These are phyloP conservation scores for Xylaria longipes DNA, from an alignment of 495 filamentous ascomycete species.

Conservation along the genomic window DNA sequence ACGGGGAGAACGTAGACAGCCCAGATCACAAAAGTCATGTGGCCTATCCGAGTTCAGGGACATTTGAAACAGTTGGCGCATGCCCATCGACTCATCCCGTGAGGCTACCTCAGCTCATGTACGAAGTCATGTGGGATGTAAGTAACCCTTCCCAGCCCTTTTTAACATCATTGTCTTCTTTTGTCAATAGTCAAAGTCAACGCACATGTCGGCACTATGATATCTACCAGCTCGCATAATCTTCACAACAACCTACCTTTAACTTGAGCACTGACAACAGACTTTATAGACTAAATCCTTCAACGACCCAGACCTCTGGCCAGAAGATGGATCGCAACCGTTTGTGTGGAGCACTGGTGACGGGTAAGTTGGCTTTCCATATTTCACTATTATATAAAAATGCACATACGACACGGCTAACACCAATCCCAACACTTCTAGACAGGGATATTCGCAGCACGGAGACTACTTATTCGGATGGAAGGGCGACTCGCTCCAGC, in stretches of 20 bases:
- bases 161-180: conserved; percentile 4
- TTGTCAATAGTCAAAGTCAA: conserved; percentile 10
- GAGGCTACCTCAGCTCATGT: conserved; percentile 48
- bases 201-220: background rate
- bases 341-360: conserved; percentile 54
- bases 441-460: conserved; percentile 44
- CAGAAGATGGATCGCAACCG: conserved; percentile 48
- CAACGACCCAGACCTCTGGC: conserved; percentile 49
- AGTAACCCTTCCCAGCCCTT: conserved; percentile 15
- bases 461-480: conserved; percentile 46
- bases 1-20: conserved; percentile 48
- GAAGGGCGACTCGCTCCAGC: conserved; percentile 45
- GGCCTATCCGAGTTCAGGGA: conserved; percentile 41
- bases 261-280: background rate
- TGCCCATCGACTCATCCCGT: conserved; percentile 48
- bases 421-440: conserved; percentile 1
- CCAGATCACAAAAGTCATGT: conserved; percentile 49
- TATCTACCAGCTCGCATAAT: background rate
- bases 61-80: conserved; percentile 36
- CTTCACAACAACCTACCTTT: background rate
- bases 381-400: background rate
- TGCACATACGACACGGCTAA: background rate
- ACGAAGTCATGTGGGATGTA: conserved; percentile 52
- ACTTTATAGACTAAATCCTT: conserved; percentile 42
- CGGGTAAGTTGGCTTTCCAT: conserved; percentile 32